Evolutionary conservation across 768 basidiomycete species (phyloP).

Genomic region (Tulasnella calospora): DNA sequence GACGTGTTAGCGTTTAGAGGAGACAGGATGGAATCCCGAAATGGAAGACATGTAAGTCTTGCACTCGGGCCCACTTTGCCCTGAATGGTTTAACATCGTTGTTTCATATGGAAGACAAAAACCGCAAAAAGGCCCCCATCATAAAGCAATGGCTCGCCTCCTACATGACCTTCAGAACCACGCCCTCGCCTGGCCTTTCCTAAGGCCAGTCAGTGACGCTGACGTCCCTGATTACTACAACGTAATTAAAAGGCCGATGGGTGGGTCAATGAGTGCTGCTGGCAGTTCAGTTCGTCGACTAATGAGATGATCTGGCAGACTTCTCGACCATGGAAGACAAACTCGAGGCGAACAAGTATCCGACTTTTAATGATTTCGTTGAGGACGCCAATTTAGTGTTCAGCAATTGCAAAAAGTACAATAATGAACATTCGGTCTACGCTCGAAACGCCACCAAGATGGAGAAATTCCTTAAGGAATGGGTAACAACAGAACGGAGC

Average conservation of each 20-base stretch:
- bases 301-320: slow-evolving; percentile 46
- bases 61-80: not conserved
- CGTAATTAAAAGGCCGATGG: slow-evolving; percentile 88
- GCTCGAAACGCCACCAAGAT: slow-evolving; percentile 78
- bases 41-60: slow-evolving; percentile 63
- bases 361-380: slow-evolving; percentile 63
- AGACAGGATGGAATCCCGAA: slow-evolving; percentile 87
- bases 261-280: slow-evolving; percentile 43
- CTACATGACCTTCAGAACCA: slow-evolving; percentile 74
- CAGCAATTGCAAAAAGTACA: slow-evolving; percentile 85
- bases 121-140: slow-evolving; percentile 52
- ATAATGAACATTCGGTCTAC: slow-evolving; percentile 73
- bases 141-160: slow-evolving; percentile 61
- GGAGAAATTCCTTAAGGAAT: slow-evolving; percentile 60
- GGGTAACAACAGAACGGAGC: slow-evolving; percentile 31
- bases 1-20: slow-evolving; percentile 45
- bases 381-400: slow-evolving; percentile 80
- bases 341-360: slow-evolving; percentile 82
- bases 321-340: slow-evolving; percentile 84
- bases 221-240: slow-evolving; percentile 89
- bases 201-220: slow-evolving; percentile 66
- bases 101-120: slow-evolving; percentile 38
- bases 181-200: slow-evolving; percentile 83
- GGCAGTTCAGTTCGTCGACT: slow-evolving; percentile 3
- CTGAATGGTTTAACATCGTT: slow-evolving; percentile 24